Percentiles rank a stretch among this genome's conserved stretches.
phyloP scores from a whole-genome alignment of 805 yeast species.

The Metschnikowia hibisci region DNA sequence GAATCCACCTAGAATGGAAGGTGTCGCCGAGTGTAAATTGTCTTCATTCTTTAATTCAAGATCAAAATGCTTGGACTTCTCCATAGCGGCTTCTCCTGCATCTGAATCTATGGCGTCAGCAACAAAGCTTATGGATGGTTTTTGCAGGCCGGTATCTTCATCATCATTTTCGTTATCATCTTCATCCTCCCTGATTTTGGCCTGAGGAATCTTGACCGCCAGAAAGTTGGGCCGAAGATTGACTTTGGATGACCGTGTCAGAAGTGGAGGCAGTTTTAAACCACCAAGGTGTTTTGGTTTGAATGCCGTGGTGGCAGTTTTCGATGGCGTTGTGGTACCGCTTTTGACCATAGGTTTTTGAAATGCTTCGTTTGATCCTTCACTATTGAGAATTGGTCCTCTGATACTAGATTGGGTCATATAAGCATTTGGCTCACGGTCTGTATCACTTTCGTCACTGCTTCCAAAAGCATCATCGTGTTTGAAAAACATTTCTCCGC shows the following conservation, averaged over 20 bases:
- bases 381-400: neutral
- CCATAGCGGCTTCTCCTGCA: conserved; percentile 11
- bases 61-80: neutral
- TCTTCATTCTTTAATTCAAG: neutral
- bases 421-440: conserved; percentile 16
- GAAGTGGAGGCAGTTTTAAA: conserved; percentile 23
- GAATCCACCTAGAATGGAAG: conserved; percentile 2
- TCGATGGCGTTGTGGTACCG: conserved; percentile 1
- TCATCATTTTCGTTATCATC: conserved; percentile 41
- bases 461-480: conserved; percentile 22
- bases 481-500: conserved; percentile 27
- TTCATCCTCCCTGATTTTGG: conserved; percentile 64
- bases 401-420: neutral
- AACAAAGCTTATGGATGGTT: conserved; percentile 60
- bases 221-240: conserved; percentile 59
- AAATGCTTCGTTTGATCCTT: neutral
- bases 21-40: conserved; percentile 3
- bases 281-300: conserved; percentile 5
- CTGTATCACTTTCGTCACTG: conserved; percentile 25
- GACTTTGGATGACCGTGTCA: conserved; percentile 32
- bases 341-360: neutral
- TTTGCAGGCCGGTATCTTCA: conserved; percentile 18
- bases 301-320: conserved; percentile 1
- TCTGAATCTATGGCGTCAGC: conserved; percentile 37
- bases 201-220: conserved; percentile 67